phyloP scores from a whole-genome alignment of 2,329 filamentous ascomycete genomes.

The Trichoderma gracile region DNA sequence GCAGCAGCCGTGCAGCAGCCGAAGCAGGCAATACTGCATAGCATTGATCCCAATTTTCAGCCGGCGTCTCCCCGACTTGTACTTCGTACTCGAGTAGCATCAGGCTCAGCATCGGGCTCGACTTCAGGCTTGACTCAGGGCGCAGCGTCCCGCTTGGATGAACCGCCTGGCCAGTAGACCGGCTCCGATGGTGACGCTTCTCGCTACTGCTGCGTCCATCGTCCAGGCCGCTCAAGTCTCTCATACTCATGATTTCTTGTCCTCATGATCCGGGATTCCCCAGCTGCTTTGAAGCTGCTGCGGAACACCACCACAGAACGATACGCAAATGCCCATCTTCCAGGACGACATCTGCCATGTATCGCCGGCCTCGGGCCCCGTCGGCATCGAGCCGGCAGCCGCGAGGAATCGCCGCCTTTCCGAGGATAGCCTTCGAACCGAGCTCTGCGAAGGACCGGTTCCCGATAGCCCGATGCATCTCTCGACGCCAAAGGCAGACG shows the following conservation, averaged over 20 bases:
- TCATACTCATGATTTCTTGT: neutral
- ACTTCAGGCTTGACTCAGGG: too few species aligned
- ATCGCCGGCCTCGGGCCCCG: constrained; percentile 28
- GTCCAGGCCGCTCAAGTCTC: constrained; percentile 7
- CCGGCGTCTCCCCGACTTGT: neutral
- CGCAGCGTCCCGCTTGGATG: constrained; percentile 20
- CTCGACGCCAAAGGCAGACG: constrained; percentile 30
- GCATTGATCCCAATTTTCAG: neutral
- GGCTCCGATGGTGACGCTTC: constrained; percentile 24
- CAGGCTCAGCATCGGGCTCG: too few species aligned
- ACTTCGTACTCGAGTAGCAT: neutral
- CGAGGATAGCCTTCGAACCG: constrained; percentile 62
- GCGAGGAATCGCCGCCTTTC: constrained; percentile 44
- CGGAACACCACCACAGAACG: constrained; percentile 22
- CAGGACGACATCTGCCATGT: constrained; percentile 51
- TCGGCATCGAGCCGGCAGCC: constrained; percentile 28
- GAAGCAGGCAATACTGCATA: neutral
- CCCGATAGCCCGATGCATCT: constrained; percentile 43
- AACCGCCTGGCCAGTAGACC: constrained; percentile 10
- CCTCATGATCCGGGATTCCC: constrained; percentile 13
- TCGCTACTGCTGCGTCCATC: constrained; percentile 18
- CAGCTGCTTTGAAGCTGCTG: constrained; percentile 25
- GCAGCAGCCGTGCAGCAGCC: constrained; percentile 11
- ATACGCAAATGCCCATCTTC: constrained; percentile 59
- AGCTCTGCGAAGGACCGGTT: constrained; percentile 61